A percentile compares a stretch with the other conserved stretches of the same genome.
These are phyloP conservation scores for Cubamyces lactineus DNA, from an alignment of 768 basidiomycete genomes.

Conservation along the genomic window DNA sequence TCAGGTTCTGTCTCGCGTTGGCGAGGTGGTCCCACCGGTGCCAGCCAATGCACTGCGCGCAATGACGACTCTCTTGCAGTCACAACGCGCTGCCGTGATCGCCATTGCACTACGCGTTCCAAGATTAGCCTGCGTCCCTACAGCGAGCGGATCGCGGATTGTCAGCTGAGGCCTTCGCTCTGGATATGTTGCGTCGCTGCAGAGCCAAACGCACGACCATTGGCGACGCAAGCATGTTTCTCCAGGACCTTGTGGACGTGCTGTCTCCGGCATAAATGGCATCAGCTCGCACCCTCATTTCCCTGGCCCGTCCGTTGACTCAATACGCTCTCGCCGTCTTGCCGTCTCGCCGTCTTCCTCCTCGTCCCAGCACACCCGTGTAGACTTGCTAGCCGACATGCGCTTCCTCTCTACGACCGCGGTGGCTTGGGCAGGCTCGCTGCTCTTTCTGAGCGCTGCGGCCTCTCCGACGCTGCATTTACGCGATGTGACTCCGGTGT, in stretches of 20 bases:
- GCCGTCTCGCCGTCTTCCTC: not conserved
- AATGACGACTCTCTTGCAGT: not conserved
- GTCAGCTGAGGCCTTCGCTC: constrained; percentile 7
- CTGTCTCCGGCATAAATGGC: constrained; percentile 8
- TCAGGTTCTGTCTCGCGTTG: not conserved
- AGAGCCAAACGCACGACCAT: not conserved
- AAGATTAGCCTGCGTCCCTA: not conserved
- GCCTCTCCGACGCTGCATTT: constrained; percentile 8
- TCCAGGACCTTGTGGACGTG: not conserved
- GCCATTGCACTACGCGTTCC: not conserved
- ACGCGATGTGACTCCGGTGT: constrained; percentile 29
- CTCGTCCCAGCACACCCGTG: not conserved
- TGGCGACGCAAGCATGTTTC: not conserved
- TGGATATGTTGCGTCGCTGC: not conserved
- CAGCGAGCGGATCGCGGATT: not conserved
- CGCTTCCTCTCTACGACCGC: constrained; percentile 16
- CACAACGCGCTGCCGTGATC: not conserved
- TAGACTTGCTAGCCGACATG: constrained; percentile 14
- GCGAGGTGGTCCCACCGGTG: not conserved
- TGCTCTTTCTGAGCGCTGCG: not conserved
- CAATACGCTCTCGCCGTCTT: not conserved
- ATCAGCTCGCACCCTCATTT: not conserved
- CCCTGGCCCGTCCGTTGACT: not conserved
- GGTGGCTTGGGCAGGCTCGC: not conserved
- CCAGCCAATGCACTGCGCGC: not conserved